Evolutionary conservation across 2,329 filamentous ascomycete species (phyloP), one percentile per base, ranked within the genome.

Genomic region (Aspergillus proliferans): DNA sequence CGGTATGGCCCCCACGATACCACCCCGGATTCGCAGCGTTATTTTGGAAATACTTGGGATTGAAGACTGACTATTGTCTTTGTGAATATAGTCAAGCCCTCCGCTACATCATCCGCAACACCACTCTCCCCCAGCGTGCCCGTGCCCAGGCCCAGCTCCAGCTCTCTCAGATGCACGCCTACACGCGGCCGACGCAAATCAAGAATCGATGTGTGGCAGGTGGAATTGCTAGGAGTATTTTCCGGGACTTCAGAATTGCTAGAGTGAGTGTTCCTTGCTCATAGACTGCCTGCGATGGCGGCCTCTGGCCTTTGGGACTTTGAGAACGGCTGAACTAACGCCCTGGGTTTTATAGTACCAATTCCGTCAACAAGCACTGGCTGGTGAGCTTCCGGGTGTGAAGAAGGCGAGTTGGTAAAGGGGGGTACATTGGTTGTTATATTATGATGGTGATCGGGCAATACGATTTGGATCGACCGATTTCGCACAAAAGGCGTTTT

Each of bases 351-450:
- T 58, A 21, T 63, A 97, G 92, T 98, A 81, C 71, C 89, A 92
- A 75, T 98, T 98, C 76, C 83, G 93, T 68, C 76, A 93, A 73
- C 85, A 95, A 69, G 93, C 93, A 15, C 74, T 96, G 54, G 85
- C 81, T 28, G 93, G 93, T 45, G 83, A 88, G 53, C 68, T 98
- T 47, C 92, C 93, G 0, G 93, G 93, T 61, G 93, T 98, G 48
- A 89, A 85, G 79, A 95, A 95, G 77, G 93, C 93, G 45, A 94
- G 88, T 72, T 98, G 93, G 93, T 98, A 88, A 40, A 60, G 50
- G 36, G 26, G 30, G 8, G 38, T 36, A 41, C 48, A 38, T 41
- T 48, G 47, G 47, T 45, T 48, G 39, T 47, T 40, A 14, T 40
- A 40, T 19, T 6, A 51, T 49, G 26, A 30, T 43, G 40, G 45